Evolutionary conservation across 192 early-diverging fungal genomes (phyloP).

Genomic region (Polychytrium aggregatum): DNA sequence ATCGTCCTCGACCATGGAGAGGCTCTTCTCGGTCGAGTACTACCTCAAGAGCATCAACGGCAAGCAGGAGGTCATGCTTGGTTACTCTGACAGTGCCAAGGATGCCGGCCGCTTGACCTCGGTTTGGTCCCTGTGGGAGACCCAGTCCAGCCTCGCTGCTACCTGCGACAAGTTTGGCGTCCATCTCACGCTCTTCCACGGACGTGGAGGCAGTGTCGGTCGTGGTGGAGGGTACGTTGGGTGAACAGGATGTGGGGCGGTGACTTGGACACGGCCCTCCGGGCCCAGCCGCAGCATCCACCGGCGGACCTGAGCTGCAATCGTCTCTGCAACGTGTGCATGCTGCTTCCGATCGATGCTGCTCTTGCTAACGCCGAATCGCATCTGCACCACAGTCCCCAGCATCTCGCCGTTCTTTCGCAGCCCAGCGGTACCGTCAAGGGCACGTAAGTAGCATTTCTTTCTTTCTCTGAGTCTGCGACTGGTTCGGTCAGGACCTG

Average conservation of each 20-base stretch:
- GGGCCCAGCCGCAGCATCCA: no score
- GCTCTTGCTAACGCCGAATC: neutral
- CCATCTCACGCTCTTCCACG: slow-evolving; percentile 18
- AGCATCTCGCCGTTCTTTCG: slow-evolving; percentile 28
- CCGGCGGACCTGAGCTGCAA: no score
- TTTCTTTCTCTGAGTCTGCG: no score
- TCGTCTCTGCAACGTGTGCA: no score
- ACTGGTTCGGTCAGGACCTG: no score
- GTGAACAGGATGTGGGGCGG: no score
- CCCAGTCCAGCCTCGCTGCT: slow-evolving; percentile 13
- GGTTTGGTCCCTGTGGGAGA: slow-evolving; percentile 14
- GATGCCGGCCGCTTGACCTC: slow-evolving; percentile 19
- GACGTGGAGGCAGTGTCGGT: slow-evolving; percentile 22
- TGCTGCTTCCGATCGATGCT: no score
- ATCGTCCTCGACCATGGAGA: slow-evolving; percentile 15
- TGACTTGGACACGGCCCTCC: no score
- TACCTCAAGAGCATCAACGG: slow-evolving; percentile 13
- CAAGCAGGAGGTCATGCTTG: slow-evolving; percentile 23
- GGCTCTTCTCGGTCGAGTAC: slow-evolving; percentile 12
- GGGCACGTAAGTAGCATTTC: slow-evolving; percentile 1
- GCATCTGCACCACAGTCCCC: neutral
- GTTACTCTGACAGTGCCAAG: slow-evolving; percentile 25
- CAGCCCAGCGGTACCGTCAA: slow-evolving; percentile 21
- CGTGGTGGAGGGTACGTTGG: slow-evolving; percentile 18
- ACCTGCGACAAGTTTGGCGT: slow-evolving; percentile 16